Evolutionary conservation across 345 rosid species (phyloP).

Genomic region (Lepidium aucheri): DNA sequence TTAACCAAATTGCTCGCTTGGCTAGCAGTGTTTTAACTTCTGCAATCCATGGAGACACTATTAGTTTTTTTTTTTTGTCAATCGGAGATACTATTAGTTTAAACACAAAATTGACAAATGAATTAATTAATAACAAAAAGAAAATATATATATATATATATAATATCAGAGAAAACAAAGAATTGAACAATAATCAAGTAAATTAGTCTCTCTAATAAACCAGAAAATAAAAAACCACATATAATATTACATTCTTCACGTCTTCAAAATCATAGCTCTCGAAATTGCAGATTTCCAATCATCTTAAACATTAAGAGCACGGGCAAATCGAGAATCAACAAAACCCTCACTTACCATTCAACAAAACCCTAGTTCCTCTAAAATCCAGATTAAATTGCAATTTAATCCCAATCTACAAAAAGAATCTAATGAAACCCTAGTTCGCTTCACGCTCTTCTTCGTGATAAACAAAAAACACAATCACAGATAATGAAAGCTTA

Average conservation of each 20-base stretch:
- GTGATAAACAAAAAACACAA: too few relatives aligned
- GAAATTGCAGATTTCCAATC: constrained; percentile 30
- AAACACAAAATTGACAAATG: not conserved
- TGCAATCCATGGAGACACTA: too few relatives aligned
- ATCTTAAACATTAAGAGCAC: constrained; percentile 1
- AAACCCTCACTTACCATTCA: constrained; percentile 17
- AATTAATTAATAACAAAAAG: too few relatives aligned
- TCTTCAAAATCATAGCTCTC: constrained; percentile 30
- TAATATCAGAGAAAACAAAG: constrained; percentile 23
- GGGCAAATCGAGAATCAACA: not conserved
- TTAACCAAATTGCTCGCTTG: constrained; percentile 48
- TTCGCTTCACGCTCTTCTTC: too few relatives aligned
- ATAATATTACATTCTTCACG: constrained; percentile 42
- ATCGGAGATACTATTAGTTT: constrained; percentile 18
- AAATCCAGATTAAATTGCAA: constrained; percentile 13
- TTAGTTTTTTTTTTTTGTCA: too few relatives aligned
- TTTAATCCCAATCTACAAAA: too few relatives aligned
- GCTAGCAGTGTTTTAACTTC: constrained; percentile 31
- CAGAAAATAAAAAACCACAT: constrained; percentile 2
- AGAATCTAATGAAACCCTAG: too few relatives aligned
- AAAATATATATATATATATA: too few relatives aligned
- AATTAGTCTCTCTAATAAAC: not conserved
- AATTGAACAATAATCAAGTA: constrained; percentile 6
- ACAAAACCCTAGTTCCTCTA: too few relatives aligned
- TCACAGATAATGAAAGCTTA: not conserved